Percentiles rank a stretch among this genome's conserved stretches.
phyloP scores from a whole-genome alignment of 345 rosid genomes.

The Lepidium africanum region DNA sequence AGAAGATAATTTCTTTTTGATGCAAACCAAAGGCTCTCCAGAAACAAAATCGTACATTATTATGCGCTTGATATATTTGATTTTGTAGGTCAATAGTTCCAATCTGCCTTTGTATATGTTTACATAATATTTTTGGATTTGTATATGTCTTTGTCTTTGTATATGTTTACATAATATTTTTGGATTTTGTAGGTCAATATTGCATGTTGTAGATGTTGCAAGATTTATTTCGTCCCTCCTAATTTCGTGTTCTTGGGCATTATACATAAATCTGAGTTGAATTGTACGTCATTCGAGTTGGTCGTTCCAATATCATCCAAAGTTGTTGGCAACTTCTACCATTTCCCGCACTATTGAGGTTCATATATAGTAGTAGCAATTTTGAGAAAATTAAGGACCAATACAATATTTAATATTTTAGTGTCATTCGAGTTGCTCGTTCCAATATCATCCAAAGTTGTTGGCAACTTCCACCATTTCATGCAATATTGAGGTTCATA shows the following conservation, averaged over 20 bases:
- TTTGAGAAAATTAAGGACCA: no score
- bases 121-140: no score
- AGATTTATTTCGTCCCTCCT: neutral
- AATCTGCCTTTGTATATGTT: no score
- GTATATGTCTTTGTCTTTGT: no score
- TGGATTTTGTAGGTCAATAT: neutral
- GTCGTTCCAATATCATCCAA: no score
- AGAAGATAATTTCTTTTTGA: neutral
- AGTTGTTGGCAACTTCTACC: no score
- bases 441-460: conserved; percentile 48
- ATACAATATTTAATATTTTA: no score
- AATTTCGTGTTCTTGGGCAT: neutral
- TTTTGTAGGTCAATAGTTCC: conserved; percentile 44
- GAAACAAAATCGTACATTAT: conserved; percentile 44
- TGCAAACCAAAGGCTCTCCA: conserved; percentile 69
- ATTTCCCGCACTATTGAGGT: no score
- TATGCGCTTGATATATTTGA: conserved; percentile 76
- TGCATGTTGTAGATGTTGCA: neutral
- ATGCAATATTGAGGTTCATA: conserved; percentile 67
- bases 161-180: neutral
- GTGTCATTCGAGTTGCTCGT: conserved; percentile 62
- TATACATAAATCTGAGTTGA: conserved; percentile 44
- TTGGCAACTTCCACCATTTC: conserved; percentile 61
- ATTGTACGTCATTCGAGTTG: no score
- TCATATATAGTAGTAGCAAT: no score